A percentile compares a stretch with the other conserved stretches of the same genome.
These are phyloP conservation scores for Halophytophthora batemanensis DNA, from an alignment of 352 stramenopile genomes.

Conservation along the genomic window DNA sequence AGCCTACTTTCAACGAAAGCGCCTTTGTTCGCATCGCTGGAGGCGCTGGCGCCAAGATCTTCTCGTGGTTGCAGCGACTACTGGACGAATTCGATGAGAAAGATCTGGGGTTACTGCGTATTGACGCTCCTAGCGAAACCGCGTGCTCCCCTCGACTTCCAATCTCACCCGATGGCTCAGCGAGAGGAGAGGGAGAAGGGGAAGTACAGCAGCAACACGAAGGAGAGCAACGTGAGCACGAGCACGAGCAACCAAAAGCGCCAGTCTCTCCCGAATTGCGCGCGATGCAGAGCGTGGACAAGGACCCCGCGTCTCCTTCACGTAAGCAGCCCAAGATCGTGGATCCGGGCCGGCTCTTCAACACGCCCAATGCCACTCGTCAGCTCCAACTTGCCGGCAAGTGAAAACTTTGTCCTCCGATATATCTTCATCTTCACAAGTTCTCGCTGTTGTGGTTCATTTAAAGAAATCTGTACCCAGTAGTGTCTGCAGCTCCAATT, in stretches of 20 bases:
- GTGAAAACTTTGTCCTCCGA: slow-evolving; percentile 2
- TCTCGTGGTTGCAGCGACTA: slow-evolving; percentile 53
- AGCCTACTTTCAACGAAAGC: slow-evolving; percentile 48
- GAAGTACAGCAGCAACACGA: slow-evolving; percentile 7
- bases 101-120: slow-evolving; percentile 37
- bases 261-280: not conserved
- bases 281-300: slow-evolving; percentile 18
- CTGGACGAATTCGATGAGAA: slow-evolving; percentile 59
- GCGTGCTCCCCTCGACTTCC: not conserved
- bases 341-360: slow-evolving; percentile 45
- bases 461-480: too few relatives aligned
- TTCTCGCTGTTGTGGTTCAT: too few relatives aligned
- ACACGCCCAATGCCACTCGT: slow-evolving; percentile 14
- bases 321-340: slow-evolving; percentile 39
- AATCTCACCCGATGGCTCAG: slow-evolving; percentile 3
- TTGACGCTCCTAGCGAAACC: slow-evolving; percentile 12
- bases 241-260: slow-evolving; percentile 1
- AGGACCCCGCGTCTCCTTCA: slow-evolving; percentile 9
- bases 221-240: slow-evolving; percentile 7
- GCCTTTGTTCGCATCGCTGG: slow-evolving; percentile 49
- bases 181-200: slow-evolving; percentile 7
- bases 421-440: too few relatives aligned
- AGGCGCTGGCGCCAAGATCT: slow-evolving; percentile 60
- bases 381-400: slow-evolving; percentile 1
- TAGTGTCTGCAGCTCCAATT: too few relatives aligned